Evolutionary conservation across 2,329 filamentous ascomycete species (phyloP), one percentile per base, ranked within the genome.

Genomic region (Penicillium sp.): DNA sequence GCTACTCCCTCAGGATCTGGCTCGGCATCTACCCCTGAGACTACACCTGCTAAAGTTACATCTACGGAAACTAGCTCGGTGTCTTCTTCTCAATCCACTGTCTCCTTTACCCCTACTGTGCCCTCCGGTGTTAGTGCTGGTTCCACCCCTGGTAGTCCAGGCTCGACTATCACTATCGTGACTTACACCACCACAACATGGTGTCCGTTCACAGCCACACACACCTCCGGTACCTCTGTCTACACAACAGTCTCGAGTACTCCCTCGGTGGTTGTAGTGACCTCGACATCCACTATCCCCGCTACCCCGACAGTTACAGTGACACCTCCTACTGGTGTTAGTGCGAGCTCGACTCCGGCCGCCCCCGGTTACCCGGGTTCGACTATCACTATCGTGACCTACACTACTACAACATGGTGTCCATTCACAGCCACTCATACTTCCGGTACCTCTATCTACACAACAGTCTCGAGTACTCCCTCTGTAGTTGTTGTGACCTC

Each of bases 391-490:
- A 58, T 65, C 26, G 57, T 69, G 20, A 67, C 66, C n/a, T 68
- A 67, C 33, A 59, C 58, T 18, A 73, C 69, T 6, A 56, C 63
- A 11, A 72, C 70, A 8, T 69, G 62, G 18, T 72, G 64, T 53
- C 70, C 70, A 5, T 64, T 73, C 2, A 73, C 69, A 12, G 47
- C 54, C 27, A 71, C 67, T 4, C 53, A 67, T 31, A 75, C 79
- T 41, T 77, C 76, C 1, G 67, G 81, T 33, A 75, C 78, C 43
- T 79, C 79, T 1, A 75, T 81, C 53, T 81, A 37, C 37, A 37
- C 79, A 9, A 67, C 85, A 47, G 73, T 82, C 23, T 68, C 83
- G 44, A 81, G 78, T 56, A 87, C 84, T 35, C 66, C 85, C 66
- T 53, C 51, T 1, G 82, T 18, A 6, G 37, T 40, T 9, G 18